Evolutionary conservation across 257 asterid species (phyloP), one percentile per base, ranked within the genome.

Genomic region (Nicotiana obtusifolia): DNA sequence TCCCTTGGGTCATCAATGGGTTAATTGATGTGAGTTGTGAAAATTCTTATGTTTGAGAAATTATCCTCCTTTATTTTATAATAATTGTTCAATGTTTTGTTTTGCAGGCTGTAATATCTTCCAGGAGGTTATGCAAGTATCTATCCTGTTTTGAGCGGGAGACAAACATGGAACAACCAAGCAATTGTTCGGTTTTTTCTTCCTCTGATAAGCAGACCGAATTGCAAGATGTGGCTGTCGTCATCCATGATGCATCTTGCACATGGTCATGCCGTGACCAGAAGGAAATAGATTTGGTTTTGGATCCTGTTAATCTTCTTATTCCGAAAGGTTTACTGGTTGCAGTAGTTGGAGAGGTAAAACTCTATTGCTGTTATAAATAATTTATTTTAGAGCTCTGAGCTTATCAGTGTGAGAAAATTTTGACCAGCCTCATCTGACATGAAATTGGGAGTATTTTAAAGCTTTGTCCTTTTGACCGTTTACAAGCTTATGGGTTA

Each of bases 1-100:
- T 95, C 87, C 99, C 99, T n/a, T 95, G 99, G 99, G 98, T 95
- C 89, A 95, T 95, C 88, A 95, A 95, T 82, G 99, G 99, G 83
- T 85, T 95, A 84, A 95, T 95, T 71, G 99, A 95, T 87, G 99
- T 95, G 85, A 91, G 98, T 83, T 83, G 31, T 77, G 24, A 31
- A 4, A 2, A 28, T 44, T 69, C 77, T 68, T 52, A 24, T n/a
- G 33, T 79, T 57, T 76, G 24, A 62, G 44, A 57, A 54, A 53
- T 64, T 31, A 61, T 47, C 17, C 44, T 80, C 65, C 24, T 52
- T 35, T 22, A 22, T 85, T 62, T 61, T 53, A 26, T 41, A 41
- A 77, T 52, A 22, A 35, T 52, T 78, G 47, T n/a, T 19, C 10
- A 1, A 22, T 59, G 62, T 65, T 77, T 56, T 53, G 69, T 56